Evolutionary conservation across 176 grass and related monocot species (phyloP), one percentile per base, ranked within the genome.

Genomic region (Aegilops longissima): DNA sequence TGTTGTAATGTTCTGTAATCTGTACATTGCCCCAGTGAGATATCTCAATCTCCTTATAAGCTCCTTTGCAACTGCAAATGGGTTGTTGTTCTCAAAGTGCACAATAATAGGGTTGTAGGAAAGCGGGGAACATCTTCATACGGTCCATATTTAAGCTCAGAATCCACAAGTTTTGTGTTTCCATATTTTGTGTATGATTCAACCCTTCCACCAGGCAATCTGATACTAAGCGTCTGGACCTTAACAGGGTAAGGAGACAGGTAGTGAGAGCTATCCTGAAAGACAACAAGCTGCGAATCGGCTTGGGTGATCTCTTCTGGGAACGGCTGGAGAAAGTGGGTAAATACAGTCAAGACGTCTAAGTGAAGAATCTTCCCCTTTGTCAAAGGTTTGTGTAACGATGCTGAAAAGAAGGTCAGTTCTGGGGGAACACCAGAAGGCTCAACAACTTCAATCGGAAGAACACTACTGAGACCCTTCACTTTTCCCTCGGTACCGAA

Each of bases 11-110:
- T 80, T 99, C 97, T 0, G 90, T 99, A 82, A 99, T 81, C 78
- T 92, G 94, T 64, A 96, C 87, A 52, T 96, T 96, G 18, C 97
- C 97, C 97, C 97, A 99, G 80, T 99, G 94, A 35, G 97, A 96
- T 84, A 99, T 96, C 79, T 96, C 94, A 80, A 99, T 94, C 83
- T 99, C 97, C 94, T 91, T 70, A 94, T 77, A 84, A 94, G 77
- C 85, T 99, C 92, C 70, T 94, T 95, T 86, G 90, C 97, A 56
- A 97, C 92, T 65, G 85, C 83, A 92, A 97, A 99, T 65, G 97
- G 97, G 76, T 99, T 66, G 77, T 99, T 99, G 86, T 97, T 99
- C 93, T 99, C 97, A 85, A 93, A 99, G 83, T 99, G 97, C 36
- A 99, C 87, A 64, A 91, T 82, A 74, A 89, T 81, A 67, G 92